Percentiles rank a stretch among this genome's conserved stretches.
phyloP scores from a whole-genome alignment of 345 rosid species.

The Eucalyptus globulus region DNA sequence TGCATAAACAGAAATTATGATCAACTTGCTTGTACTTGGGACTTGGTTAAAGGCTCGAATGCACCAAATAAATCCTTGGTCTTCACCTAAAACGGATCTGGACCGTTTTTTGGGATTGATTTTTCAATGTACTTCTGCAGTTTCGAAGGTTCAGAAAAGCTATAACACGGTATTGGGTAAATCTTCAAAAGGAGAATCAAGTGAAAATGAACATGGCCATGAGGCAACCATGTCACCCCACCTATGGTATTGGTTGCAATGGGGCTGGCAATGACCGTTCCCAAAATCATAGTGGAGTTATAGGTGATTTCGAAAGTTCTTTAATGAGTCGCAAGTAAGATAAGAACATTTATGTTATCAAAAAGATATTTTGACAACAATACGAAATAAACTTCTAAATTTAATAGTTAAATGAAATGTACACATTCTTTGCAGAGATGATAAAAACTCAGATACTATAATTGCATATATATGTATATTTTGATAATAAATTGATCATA shows the following conservation, averaged over 20 bases:
- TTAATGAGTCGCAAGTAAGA: no score
- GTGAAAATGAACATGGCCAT: not conserved
- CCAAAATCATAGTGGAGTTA: not conserved
- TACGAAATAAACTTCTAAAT: rapidly evolving
- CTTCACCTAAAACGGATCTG: not conserved
- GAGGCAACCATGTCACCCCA: not conserved
- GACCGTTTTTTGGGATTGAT: not conserved
- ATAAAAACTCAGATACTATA: rapidly evolving
- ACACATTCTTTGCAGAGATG: no score
- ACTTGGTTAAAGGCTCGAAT: not conserved
- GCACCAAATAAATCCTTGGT: not conserved
- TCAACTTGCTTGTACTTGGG: not conserved
- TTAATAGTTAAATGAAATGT: no score
- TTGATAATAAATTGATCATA: no score
- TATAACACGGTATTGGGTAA: not conserved
- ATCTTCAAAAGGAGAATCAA: not conserved
- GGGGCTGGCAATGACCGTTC: rapidly evolving
- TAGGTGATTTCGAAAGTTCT: not conserved
- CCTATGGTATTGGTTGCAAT: not conserved
- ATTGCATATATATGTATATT: no score
- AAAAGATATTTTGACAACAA: no score
- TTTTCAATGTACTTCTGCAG: not conserved
- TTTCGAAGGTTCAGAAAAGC: not conserved
- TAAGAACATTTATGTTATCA: rapidly evolving
- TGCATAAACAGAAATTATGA: not conserved